A percentile compares a stretch with the other conserved stretches of the same genome.
Evolutionary conservation across 2,329 filamentous ascomycete genomes (phyloP).

Genomic region (Monilinia aucupariae): DNA sequence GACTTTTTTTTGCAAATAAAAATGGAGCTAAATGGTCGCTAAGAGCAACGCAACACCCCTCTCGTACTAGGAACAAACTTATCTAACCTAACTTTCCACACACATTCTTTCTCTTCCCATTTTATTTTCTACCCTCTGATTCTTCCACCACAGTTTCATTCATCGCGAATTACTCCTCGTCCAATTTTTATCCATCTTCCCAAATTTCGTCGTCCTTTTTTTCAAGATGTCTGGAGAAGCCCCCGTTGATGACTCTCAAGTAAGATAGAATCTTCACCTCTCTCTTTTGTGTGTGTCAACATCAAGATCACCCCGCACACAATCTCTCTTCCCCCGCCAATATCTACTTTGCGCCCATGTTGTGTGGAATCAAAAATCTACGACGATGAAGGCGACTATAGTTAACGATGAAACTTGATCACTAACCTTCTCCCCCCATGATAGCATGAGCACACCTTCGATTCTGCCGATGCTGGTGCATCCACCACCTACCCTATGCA

Average conservation of each 20-base stretch:
- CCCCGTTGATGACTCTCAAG: conserved; percentile 48
- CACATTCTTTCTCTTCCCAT: conserved; percentile 22
- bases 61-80: conserved; percentile 6
- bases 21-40: conserved; percentile 13
- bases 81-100: conserved; percentile 17
- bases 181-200: conserved; percentile 31
- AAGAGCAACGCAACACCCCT: conserved; percentile 8
- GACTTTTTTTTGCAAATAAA: conserved; percentile 10
- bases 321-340: conserved; percentile 28
- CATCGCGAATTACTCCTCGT: background rate
- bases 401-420: conserved; percentile 11
- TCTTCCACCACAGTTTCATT: conserved; percentile 14
- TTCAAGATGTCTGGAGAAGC: conserved; percentile 51
- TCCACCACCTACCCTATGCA: conserved; percentile 95
- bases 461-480: conserved; percentile 91
- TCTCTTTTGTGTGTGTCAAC: conserved; percentile 26
- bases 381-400: conserved; percentile 1
- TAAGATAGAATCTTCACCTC: conserved; percentile 38
- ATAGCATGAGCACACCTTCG: conserved; percentile 61
- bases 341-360: conserved; percentile 27
- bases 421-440: conserved; percentile 6
- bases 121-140: conserved; percentile 14
- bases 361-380: conserved; percentile 15
- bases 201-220: background rate
- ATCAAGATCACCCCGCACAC: conserved; percentile 14